phyloP scores from a whole-genome alignment of 2,329 filamentous ascomycete genomes.

The Davidsoniella virescens region DNA sequence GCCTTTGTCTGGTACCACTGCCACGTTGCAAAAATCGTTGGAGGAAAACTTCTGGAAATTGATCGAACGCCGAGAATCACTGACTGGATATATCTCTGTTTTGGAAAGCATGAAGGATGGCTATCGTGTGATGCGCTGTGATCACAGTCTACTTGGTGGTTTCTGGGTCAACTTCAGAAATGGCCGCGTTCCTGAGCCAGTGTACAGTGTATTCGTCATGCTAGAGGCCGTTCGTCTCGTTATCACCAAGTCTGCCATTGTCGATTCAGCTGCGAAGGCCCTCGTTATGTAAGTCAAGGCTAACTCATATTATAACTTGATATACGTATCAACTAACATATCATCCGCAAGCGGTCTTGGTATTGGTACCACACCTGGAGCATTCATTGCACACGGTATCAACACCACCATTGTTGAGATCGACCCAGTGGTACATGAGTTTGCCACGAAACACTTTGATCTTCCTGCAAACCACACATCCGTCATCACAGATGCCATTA shows the following conservation, averaged over 20 bases:
- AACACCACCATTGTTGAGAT: conserved; percentile 91
- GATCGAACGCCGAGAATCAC: conserved; percentile 66
- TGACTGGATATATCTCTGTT: conserved; percentile 86
- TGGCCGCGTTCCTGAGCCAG: conserved; percentile 55
- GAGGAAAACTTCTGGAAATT: conserved; percentile 52
- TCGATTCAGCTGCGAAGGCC: conserved; percentile 56
- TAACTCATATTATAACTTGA: not conserved
- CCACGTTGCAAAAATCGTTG: conserved; percentile 50
- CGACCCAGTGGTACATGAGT: conserved; percentile 74
- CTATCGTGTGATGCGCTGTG: conserved; percentile 75
- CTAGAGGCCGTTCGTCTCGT: conserved; percentile 80
- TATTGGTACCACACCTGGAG: conserved; percentile 79
- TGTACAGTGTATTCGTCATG: conserved; percentile 93
- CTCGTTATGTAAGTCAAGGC: conserved; percentile 57
- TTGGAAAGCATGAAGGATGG: conserved; percentile 55
- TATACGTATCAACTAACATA: not conserved
- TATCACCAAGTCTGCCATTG: conserved; percentile 35
- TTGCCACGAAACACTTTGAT: conserved; percentile 68
- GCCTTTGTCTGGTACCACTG: conserved; percentile 41
- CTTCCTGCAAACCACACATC: conserved; percentile 62
- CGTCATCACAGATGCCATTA: conserved; percentile 68
- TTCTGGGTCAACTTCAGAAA: conserved; percentile 56
- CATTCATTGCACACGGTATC: conserved; percentile 73
- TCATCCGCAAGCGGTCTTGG: conserved; percentile 53
- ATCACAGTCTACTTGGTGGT: conserved; percentile 85